phyloP scores from a whole-genome alignment of 2,329 filamentous ascomycete species.

The Cladosporium austrohemisphaericum region DNA sequence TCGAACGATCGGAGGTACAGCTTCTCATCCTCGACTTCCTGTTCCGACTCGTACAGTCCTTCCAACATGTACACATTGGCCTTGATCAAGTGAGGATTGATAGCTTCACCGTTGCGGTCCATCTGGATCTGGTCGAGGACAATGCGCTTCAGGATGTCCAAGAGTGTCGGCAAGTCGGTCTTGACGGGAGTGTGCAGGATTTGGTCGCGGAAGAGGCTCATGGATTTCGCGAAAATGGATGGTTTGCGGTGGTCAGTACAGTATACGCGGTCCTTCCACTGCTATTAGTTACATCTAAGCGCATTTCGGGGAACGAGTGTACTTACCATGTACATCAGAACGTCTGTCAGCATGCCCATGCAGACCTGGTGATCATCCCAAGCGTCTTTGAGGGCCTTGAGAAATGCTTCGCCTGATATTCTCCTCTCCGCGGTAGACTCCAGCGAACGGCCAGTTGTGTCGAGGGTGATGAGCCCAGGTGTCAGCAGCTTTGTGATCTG shows the following conservation, averaged over 20 bases:
- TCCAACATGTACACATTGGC: constrained; percentile 88
- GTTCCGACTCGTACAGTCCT: constrained; percentile 74
- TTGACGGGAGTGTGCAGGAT: constrained; percentile 64
- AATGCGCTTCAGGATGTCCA: constrained; percentile 73
- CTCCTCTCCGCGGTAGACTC: constrained; percentile 62
- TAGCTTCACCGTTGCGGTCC: constrained; percentile 84
- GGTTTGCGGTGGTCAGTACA: constrained; percentile 68
- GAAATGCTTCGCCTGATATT: constrained; percentile 75
- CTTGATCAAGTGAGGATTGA: constrained; percentile 77
- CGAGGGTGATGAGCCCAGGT: constrained; percentile 60
- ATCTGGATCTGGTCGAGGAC: constrained; percentile 88
- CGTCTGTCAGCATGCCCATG: constrained; percentile 95
- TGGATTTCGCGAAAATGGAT: constrained; percentile 78
- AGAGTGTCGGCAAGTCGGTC: constrained; percentile 52
- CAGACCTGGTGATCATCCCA: constrained; percentile 90
- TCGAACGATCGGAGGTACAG: constrained; percentile 85
- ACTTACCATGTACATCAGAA: constrained; percentile 75
- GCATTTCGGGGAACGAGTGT: background rate
- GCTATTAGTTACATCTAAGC: background rate
- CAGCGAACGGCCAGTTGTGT: constrained; percentile 26
- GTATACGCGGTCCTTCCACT: constrained; percentile 65
- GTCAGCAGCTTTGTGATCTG: constrained; percentile 69
- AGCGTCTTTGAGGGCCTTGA: constrained; percentile 68
- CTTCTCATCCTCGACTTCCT: constrained; percentile 72
- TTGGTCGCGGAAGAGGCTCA: constrained; percentile 83